These are phyloP conservation scores for Umbelopsis isabellina DNA, from an alignment of 192 early-diverging fungal species.

Conservation along the genomic window DNA sequence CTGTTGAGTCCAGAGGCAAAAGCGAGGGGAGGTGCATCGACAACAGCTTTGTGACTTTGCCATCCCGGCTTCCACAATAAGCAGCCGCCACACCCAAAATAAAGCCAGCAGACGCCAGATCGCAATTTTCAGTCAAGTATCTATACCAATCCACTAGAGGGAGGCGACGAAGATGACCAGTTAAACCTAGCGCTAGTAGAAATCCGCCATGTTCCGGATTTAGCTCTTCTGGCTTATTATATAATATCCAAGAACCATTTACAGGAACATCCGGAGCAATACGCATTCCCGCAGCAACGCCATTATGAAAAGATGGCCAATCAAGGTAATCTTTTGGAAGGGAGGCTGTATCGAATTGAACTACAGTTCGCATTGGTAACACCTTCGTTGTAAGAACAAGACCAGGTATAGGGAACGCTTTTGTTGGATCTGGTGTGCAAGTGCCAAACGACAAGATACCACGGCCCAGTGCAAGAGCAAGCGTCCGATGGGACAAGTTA, in stretches of 20 bases:
- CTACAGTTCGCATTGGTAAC: slow-evolving; percentile 61
- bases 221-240: slow-evolving; percentile 62
- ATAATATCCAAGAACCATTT: slow-evolving; percentile 80
- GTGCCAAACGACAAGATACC: slow-evolving; percentile 72
- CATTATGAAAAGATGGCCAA: slow-evolving; percentile 92
- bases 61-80: slow-evolving; percentile 67
- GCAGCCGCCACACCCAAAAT: slow-evolving; percentile 78
- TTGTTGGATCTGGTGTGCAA: slow-evolving; percentile 50
- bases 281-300: slow-evolving; percentile 76
- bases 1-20: slow-evolving; percentile 59
- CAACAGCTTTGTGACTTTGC: slow-evolving; percentile 66
- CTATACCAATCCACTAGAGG: slow-evolving; percentile 49
- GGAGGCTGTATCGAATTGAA: slow-evolving; percentile 49
- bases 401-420: slow-evolving; percentile 58
- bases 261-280: slow-evolving; percentile 61
- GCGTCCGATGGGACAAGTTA: slow-evolving; percentile 50
- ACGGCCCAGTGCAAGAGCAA: slow-evolving; percentile 71
- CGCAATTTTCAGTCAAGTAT: slow-evolving; percentile 72
- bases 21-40: slow-evolving; percentile 78
- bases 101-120: slow-evolving; percentile 71
- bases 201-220: slow-evolving; percentile 77
- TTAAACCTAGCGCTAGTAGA: slow-evolving; percentile 79
- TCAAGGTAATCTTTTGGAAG: slow-evolving; percentile 50
- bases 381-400: slow-evolving; percentile 66
- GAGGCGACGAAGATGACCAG: slow-evolving; percentile 72